phyloP scores from a whole-genome alignment of 352 stramenopile species.

The Phytophthora sojae region DNA sequence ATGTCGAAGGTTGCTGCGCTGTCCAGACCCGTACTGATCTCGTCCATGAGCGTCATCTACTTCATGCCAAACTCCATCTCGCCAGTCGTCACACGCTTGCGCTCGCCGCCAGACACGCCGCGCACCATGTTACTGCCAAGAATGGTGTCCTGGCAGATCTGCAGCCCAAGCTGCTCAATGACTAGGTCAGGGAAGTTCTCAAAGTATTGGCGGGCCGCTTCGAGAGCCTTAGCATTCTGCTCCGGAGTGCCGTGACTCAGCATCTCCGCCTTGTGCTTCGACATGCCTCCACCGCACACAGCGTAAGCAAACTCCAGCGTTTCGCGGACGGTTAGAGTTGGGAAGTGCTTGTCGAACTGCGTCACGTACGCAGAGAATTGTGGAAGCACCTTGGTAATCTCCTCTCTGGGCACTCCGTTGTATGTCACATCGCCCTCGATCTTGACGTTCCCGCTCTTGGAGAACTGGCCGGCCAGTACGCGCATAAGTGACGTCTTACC shows the following conservation, averaged over 20 bases:
- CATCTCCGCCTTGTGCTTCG: slow-evolving; percentile 47
- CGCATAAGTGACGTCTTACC: slow-evolving; percentile 49
- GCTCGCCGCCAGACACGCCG: slow-evolving; percentile 68
- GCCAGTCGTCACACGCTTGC: slow-evolving; percentile 69
- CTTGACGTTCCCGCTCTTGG: slow-evolving; percentile 30
- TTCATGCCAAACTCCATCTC: slow-evolving; percentile 85
- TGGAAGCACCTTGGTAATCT: slow-evolving; percentile 33
- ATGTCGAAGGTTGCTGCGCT: slow-evolving; percentile 92
- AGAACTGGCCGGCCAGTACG: slow-evolving; percentile 38
- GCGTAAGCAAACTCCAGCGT: slow-evolving; percentile 44
- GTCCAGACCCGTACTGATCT: slow-evolving; percentile 94
- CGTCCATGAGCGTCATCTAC: slow-evolving; percentile 86
- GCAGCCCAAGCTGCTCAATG: slow-evolving; percentile 48
- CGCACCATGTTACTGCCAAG: slow-evolving; percentile 55
- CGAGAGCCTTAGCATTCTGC: slow-evolving; percentile 36
- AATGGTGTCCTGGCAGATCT: slow-evolving; percentile 58
- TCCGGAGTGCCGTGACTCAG: slow-evolving; percentile 40
- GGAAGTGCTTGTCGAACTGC: slow-evolving; percentile 43
- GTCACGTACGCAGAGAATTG: slow-evolving; percentile 43
- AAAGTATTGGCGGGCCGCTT: slow-evolving; percentile 29
- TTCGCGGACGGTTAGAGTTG: slow-evolving; percentile 38
- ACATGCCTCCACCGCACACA: slow-evolving; percentile 34
- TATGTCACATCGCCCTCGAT: slow-evolving; percentile 40
- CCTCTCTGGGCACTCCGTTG: slow-evolving; percentile 31
- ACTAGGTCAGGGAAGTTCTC: slow-evolving; percentile 55